Base-by-base conservation (phyloP, 2,329 filamentous ascomycete species). In the Colletotrichum costaricense region DNA sequence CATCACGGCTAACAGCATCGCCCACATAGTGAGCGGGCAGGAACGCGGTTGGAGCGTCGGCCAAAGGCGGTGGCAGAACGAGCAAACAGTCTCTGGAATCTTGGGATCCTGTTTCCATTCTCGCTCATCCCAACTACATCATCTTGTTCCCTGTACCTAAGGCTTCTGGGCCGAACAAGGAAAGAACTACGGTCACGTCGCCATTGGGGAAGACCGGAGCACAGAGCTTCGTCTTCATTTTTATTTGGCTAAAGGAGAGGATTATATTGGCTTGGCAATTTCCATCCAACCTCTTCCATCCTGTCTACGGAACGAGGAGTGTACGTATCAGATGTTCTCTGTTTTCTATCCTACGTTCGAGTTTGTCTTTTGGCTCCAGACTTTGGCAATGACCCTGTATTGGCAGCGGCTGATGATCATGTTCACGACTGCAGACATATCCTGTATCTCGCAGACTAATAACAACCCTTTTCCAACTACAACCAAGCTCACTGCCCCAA, bases 141-240 rank as follows among this genome's bases (percentile, higher is more conserved):
- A 74, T 73, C 72, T 64, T 67, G n/a, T 69, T 75, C 60, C 60
- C 73, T 75, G 73, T 75, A 75, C 73, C 66, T 75, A 75, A 74
- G 73, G 73, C 70, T 72, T 73, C 62, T 71, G 60, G 62, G 71
- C 71, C 71, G 71, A 69, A 73, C 35, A 66, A 70, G 30, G 60
- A 46, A 59, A 28, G 57, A 71, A 67, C 35, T 58, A 57, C 52
- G 49, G 64, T 66, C 62, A 56, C 67, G 57, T 60, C 71, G 66
- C 73, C 38, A 60, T 59, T 62, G 55, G 67, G 66, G 73, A 69
- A 75, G 82, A 81, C 79, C 80, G 81, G 88, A 90, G 89, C 88
- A 91, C 84, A 91, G 89, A 91, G 89, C 89, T 90, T 90, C 88
- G 84, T 91, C 88, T 90, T 87, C 83, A 81, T 78, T 80, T 83